These are phyloP conservation scores for Erodium trifolium DNA, from an alignment of 441 rosid genomes.

Conservation along the genomic window DNA sequence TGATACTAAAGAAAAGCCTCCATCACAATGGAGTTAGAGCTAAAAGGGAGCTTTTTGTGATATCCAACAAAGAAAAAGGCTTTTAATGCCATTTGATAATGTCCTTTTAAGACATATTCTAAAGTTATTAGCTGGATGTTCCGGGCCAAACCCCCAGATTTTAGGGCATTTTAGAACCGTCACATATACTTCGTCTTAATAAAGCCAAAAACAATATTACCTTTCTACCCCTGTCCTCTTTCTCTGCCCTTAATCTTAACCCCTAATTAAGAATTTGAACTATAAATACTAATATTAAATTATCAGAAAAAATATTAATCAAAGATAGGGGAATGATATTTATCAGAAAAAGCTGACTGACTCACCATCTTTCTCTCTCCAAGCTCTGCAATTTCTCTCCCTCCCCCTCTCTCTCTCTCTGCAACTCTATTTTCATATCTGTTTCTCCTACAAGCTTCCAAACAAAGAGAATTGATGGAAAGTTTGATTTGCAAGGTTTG, in stretches of 20 bases:
- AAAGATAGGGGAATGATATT: constrained; percentile 14
- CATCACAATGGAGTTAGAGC: constrained; percentile 26
- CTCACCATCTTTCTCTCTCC: constrained; percentile 24
- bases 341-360: constrained; percentile 38
- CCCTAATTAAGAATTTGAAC: no score
- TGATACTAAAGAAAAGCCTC: constrained; percentile 6
- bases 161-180: constrained; percentile 1
- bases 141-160: background rate
- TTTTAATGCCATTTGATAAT: constrained; percentile 36
- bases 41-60: constrained; percentile 69
- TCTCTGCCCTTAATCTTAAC: background rate
- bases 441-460: constrained; percentile 51
- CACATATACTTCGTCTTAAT: constrained; percentile 34
- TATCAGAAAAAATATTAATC: background rate
- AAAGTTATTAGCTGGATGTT: constrained; percentile 51
- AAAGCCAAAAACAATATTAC: constrained; percentile 36
- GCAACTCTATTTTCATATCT: constrained; percentile 39
- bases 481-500: constrained; percentile 55
- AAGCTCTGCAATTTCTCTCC: constrained; percentile 25
- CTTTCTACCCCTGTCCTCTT: constrained; percentile 32
- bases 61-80: constrained; percentile 36
- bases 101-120: constrained; percentile 29
- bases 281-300: no score
- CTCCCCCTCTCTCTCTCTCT: constrained; percentile 26
- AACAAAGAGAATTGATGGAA: constrained; percentile 84